Percentiles rank a stretch among this genome's conserved stretches.
phyloP scores from a whole-genome alignment of 495 filamentous ascomycete genomes.

The Hyaloscypha bicolor region DNA sequence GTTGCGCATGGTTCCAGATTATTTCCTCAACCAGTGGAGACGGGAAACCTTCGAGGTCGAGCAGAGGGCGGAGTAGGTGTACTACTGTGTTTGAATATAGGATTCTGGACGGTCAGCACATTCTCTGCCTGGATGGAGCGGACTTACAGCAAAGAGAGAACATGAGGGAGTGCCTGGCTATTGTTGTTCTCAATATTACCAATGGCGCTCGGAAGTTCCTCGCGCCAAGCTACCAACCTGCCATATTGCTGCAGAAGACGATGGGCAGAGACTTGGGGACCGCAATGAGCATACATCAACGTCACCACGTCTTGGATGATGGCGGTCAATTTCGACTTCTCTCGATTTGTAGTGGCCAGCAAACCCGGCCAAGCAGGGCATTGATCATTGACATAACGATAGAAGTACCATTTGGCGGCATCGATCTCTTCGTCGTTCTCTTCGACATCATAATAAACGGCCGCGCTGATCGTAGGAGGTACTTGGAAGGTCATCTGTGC shows the following conservation, averaged over 20 bases:
- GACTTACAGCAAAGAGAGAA: constrained; percentile 41
- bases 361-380: constrained; percentile 24
- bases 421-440: constrained; percentile 23
- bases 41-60: constrained; percentile 28
- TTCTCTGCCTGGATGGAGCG: neutral
- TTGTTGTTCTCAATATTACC: constrained; percentile 32
- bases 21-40: constrained; percentile 22
- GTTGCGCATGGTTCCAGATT: constrained; percentile 30
- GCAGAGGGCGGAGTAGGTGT: constrained; percentile 31
- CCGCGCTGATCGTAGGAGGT: constrained; percentile 7
- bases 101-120: constrained; percentile 25
- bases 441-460: constrained; percentile 14
- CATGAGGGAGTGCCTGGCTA: constrained; percentile 38
- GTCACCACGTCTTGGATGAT: constrained; percentile 38
- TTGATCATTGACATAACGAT: constrained; percentile 28
- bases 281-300: constrained; percentile 37
- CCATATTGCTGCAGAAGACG: constrained; percentile 35
- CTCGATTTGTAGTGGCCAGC: constrained; percentile 28
- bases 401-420: constrained; percentile 28
- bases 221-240: constrained; percentile 36
- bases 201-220: constrained; percentile 34
- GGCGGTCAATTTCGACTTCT: constrained; percentile 37
- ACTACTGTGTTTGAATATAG: constrained; percentile 28
- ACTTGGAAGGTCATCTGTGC: constrained; percentile 32
- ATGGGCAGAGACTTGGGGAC: constrained; percentile 31